Evolutionary conservation across 139 green algal species (phyloP).

Genomic region (Coccomyxa sp.): DNA sequence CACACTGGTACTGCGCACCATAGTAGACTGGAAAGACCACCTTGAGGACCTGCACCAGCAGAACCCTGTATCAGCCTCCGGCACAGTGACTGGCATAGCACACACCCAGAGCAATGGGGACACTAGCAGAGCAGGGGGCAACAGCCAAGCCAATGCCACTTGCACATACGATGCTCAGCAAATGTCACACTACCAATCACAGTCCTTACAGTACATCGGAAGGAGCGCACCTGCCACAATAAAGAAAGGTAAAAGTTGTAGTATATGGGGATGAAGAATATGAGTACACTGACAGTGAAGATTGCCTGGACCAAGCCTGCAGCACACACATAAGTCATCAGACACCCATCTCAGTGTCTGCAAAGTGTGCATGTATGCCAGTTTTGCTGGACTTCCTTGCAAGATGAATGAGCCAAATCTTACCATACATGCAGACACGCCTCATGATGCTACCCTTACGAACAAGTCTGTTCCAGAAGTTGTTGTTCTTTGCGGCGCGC

Average conservation of each 20-base stretch:
- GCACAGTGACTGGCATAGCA: no score
- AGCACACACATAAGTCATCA: background rate
- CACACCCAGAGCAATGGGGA: no score
- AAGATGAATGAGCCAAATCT: background rate
- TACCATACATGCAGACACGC: slow-evolving; percentile 33
- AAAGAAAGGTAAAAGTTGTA: slow-evolving; percentile 21
- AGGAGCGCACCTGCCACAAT: slow-evolving; percentile 25
- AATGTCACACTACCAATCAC: background rate
- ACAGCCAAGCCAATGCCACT: background rate
- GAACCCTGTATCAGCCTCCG: background rate
- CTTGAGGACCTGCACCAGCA: slow-evolving; percentile 28
- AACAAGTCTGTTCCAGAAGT: slow-evolving; percentile 53
- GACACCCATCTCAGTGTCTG: background rate
- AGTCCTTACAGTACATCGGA: background rate
- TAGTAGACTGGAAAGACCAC: slow-evolving; percentile 35
- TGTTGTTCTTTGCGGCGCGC: slow-evolving; percentile 46
- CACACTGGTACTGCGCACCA: slow-evolving; percentile 24
- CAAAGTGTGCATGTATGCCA: background rate
- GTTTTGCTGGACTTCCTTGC: background rate
- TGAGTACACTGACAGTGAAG: slow-evolving; percentile 36
- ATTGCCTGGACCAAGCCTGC: slow-evolving; percentile 35
- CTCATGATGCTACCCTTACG: slow-evolving; percentile 32
- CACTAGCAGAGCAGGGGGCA: no score
- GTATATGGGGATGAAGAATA: slow-evolving; percentile 30
- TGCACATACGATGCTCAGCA: background rate